phyloP scores from a whole-genome alignment of 2,329 filamentous ascomycete genomes.

The Chaetomiaceae sp. region DNA sequence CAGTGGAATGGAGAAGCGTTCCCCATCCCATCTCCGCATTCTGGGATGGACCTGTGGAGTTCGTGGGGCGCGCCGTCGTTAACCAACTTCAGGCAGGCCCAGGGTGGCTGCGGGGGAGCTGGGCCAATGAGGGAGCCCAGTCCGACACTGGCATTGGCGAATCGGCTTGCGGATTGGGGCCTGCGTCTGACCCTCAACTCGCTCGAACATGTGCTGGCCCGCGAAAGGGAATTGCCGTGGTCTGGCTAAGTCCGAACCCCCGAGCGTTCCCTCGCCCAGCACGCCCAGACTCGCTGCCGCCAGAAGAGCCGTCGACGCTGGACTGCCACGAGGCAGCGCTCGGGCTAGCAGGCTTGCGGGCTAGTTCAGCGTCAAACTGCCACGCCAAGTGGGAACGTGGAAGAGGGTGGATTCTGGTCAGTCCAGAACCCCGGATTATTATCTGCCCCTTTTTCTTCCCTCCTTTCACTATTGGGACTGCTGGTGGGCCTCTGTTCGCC shows the following conservation, averaged over 20 bases:
- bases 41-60: slow-evolving; percentile 5
- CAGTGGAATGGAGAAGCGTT: no score
- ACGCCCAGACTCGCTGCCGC: slow-evolving; percentile 1
- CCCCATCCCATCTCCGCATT: slow-evolving; percentile 11
- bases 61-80: slow-evolving; percentile 5
- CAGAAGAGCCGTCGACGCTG: no score
- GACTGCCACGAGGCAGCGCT: slow-evolving; percentile 7
- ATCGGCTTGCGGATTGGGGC: slow-evolving; percentile 10
- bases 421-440: slow-evolving; percentile 9
- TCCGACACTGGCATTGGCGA: slow-evolving; percentile 15
- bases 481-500: slow-evolving; percentile 3
- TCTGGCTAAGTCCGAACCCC: slow-evolving; percentile 16
- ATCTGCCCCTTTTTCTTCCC: slow-evolving; percentile 2
- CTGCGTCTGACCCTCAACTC: neutral
- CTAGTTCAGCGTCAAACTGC: slow-evolving; percentile 1
- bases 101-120: slow-evolving; percentile 15
- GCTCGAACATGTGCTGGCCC: neutral
- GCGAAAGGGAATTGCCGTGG: slow-evolving; percentile 15
- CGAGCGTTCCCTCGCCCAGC: slow-evolving; percentile 7
- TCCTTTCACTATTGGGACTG: slow-evolving; percentile 12
- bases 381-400: slow-evolving; percentile 4
- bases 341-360: neutral
- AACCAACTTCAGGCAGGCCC: slow-evolving; percentile 12
- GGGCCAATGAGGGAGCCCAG: neutral
- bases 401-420: slow-evolving; percentile 15